Evolutionary conservation across 2,329 filamentous ascomycete genomes (phyloP), one percentile per base, ranked within the genome.

Genomic region (Geoglossum cookeanum): DNA sequence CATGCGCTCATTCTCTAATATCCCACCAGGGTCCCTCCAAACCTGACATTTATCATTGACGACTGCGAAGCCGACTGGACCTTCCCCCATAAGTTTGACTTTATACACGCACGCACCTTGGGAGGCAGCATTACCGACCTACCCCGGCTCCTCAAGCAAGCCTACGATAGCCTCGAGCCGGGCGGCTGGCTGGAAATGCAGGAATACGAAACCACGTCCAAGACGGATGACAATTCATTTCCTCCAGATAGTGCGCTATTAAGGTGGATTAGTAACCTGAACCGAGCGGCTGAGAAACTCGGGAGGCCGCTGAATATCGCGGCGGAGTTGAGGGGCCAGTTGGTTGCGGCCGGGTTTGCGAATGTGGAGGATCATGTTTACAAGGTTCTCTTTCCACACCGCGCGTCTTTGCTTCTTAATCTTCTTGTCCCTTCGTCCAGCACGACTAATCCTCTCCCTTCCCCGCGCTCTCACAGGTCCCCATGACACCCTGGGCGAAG

Each of bases 341-440:
- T 80, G 62, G 65, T 68, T 2, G 73, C 75, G 11, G 76, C 73
- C 0, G 79, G 79, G 0, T 81, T 81, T 60, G 67, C 70, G 49
- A 71, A 79, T 57, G 72, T 81, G 0, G 66, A 66, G 0, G 73
- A 78, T 62, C 66, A 70, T 1, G 62, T 74, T 4, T 75, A 70
- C 62, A 75, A 73, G 64, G 66, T 68, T 11, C 33, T 30, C 30
- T 5, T 9, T 22, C 55, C 22, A 22, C 22, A 27, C 32, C 7
- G n/a, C 6, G 47, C 9, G 7, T 15, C 13, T 49, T 49, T 9
- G 6, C 13, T 15, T 49, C 29, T 30, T 22, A 33, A 54, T 3
- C n/a, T 3, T 54, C 35, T 17, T 22, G 22, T 22, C 22, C n/a
- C n/a, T n/a, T 22, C 22, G 22, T 22, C 1, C 22, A 22, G 22